A percentile compares a stretch with the other conserved stretches of the same genome.
phyloP scores from a whole-genome alignment of 768 basidiomycete species.

The Udeniomyces megalosporus region DNA sequence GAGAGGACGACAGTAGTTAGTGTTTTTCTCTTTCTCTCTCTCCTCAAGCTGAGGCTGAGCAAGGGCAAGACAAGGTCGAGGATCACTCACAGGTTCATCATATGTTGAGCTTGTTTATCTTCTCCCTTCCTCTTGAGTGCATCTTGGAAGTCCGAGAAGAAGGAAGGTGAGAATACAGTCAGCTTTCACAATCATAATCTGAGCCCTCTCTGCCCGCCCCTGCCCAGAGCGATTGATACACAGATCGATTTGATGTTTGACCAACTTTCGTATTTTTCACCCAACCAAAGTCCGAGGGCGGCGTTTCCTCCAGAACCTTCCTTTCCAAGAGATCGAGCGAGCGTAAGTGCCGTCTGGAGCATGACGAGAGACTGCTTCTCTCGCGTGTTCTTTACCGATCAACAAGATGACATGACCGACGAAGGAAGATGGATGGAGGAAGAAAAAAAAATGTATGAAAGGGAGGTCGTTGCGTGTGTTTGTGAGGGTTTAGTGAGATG shows the following conservation, averaged over 20 bases:
- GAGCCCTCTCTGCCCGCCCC: not conserved
- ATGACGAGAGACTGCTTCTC: slow-evolving; percentile 10
- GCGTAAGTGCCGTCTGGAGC: slow-evolving; percentile 12
- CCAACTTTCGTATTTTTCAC: slow-evolving; percentile 13
- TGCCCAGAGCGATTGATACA: not conserved
- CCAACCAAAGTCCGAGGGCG: slow-evolving; percentile 9
- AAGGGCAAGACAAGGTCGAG: no score
- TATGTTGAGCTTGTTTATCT: no score
- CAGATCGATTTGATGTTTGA: not conserved
- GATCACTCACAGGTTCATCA: no score
- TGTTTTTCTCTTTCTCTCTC: not conserved
- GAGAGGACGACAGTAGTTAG: no score
- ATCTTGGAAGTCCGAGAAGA: no score
- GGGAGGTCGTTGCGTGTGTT: no score
- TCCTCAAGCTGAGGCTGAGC: no score
- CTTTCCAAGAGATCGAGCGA: slow-evolving; percentile 7
- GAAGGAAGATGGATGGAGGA: not conserved
- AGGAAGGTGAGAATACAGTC: not conserved
- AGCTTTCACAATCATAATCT: not conserved
- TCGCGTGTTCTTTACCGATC: slow-evolving; percentile 8
- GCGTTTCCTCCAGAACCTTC: slow-evolving; percentile 11
- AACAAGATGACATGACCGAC: not conserved
- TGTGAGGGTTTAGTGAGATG: no score
- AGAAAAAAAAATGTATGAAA: no score
- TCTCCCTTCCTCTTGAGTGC: no score